Conservation (phyloP, 2,329 filamentous ascomycete species). For the Ploettnerulaceae sp. region DNA sequence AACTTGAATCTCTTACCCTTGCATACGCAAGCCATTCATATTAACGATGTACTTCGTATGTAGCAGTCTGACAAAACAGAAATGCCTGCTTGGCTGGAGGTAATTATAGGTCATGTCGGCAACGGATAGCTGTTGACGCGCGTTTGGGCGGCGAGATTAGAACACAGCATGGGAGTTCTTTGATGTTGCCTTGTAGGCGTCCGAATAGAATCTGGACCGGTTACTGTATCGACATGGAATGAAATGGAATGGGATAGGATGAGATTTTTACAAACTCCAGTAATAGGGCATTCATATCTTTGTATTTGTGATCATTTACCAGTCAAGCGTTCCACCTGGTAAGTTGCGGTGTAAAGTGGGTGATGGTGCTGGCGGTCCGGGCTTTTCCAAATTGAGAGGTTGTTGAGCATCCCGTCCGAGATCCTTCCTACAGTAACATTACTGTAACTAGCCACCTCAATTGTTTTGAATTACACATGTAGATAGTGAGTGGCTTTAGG, state of each 20-base stretch:
- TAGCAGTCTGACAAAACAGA: background rate
- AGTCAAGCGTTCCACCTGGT: background rate
- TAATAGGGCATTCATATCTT: too few species aligned
- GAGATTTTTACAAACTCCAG: too few species aligned
- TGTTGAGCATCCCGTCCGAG: conserved; percentile 5
- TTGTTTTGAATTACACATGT: too few species aligned
- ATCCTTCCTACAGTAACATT: too few species aligned
- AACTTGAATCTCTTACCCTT: conserved; percentile 14
- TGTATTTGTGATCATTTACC: too few species aligned
- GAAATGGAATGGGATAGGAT: too few species aligned
- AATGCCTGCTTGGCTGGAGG: conserved; percentile 25
- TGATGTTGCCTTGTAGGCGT: conserved; percentile 20
- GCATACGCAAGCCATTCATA: conserved; percentile 21
- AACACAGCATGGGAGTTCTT: conserved; percentile 6
- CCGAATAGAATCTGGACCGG: conserved; percentile 14
- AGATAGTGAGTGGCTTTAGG: too few species aligned
- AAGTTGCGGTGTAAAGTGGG: conserved; percentile 13
- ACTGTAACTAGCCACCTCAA: conserved; percentile 13
- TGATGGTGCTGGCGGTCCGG: too few species aligned
- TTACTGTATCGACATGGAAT: too few species aligned
- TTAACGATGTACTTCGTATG: conserved; percentile 1
- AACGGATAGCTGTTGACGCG: conserved; percentile 17
- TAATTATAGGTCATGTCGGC: conserved; percentile 5
- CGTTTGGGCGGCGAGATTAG: conserved; percentile 17
- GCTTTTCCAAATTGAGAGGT: conserved; percentile 9